A percentile compares a stretch with the other conserved stretches of the same genome.
Conservation (phyloP, 176 grass and related monocot species). For the Phragmites australis region DNA sequence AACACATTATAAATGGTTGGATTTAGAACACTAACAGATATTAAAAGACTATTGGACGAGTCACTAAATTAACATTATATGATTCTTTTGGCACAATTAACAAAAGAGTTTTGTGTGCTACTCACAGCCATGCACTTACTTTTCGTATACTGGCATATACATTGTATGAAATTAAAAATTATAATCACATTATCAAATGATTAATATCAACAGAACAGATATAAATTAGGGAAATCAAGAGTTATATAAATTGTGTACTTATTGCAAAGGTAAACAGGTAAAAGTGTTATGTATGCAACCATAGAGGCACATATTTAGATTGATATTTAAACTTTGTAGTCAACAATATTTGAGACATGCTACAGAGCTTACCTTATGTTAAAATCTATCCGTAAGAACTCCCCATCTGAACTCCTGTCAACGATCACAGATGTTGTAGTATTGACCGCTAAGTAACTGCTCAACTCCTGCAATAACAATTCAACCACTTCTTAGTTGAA, state of each 20-base stretch:
- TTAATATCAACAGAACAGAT: constrained; percentile 9
- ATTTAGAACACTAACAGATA: background rate
- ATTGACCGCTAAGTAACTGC: constrained; percentile 79
- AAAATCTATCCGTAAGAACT: constrained; percentile 97
- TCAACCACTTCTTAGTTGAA: constrained; percentile 29
- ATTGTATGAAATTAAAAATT: background rate
- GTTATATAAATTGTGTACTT: constrained; percentile 14
- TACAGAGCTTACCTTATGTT: constrained; percentile 70
- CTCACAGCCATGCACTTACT: background rate
- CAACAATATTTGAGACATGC: background rate
- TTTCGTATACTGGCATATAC: background rate
- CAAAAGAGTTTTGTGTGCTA: background rate
- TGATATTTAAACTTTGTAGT: constrained; percentile 11
- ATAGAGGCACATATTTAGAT: constrained; percentile 2
- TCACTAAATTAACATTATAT: background rate
- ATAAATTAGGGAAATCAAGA: background rate
- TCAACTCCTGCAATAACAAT: constrained; percentile 80
- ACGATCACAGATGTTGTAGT: constrained; percentile 88
- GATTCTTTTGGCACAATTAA: constrained; percentile 4
- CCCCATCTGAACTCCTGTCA: constrained; percentile 91
- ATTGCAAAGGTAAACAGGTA: background rate
- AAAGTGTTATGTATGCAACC: constrained; percentile 9
- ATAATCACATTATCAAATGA: constrained; percentile 7
- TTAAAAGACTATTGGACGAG: background rate
- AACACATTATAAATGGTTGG: constrained; percentile 2